A percentile compares a stretch with the other conserved stretches of the same genome.
Evolutionary conservation across 164 flowering plant species (phyloP).

Genomic region (Akebia trifoliata): DNA sequence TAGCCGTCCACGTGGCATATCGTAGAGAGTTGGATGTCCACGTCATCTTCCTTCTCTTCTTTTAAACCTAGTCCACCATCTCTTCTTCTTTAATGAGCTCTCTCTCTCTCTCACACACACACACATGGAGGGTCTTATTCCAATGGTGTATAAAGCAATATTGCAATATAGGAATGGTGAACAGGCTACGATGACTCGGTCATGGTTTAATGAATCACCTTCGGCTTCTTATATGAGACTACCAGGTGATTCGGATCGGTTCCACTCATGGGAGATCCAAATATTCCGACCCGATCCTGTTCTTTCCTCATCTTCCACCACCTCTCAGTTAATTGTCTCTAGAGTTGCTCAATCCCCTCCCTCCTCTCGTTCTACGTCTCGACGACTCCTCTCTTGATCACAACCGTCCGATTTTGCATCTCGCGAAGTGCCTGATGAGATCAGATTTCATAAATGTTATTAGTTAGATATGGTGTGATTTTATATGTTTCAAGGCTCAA

Average conservation of each 20-base stretch:
- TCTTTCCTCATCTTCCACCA: conserved; percentile 22
- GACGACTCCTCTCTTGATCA: conserved; percentile 24
- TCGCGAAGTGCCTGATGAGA: not conserved
- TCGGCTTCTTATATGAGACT: conserved; percentile 59
- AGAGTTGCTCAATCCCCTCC: conserved; percentile 32
- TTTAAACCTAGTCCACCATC: conserved; percentile 1
- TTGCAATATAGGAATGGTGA: conserved; percentile 50
- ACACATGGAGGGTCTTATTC: conserved; percentile 81
- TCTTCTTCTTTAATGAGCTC: not conserved
- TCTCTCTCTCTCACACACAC: conserved; percentile 1
- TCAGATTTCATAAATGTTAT: not conserved
- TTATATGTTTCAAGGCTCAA: not conserved
- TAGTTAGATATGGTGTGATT: not conserved
- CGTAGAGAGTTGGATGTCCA: conserved; percentile 34
- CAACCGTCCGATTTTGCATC: not conserved
- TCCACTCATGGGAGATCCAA: conserved; percentile 38
- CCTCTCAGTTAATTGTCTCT: conserved; percentile 25
- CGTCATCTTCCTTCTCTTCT: conserved; percentile 24
- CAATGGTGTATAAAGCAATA: conserved; percentile 59
- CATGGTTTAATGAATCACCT: conserved; percentile 55
- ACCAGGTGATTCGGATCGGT: conserved; percentile 69
- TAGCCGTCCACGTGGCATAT: conserved; percentile 18
- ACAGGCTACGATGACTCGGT: conserved; percentile 14
- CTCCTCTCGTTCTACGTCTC: conserved; percentile 21
- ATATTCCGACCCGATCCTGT: conserved; percentile 26